phyloP scores from a whole-genome alignment of 345 rosid species.

The Brassica nigra region DNA sequence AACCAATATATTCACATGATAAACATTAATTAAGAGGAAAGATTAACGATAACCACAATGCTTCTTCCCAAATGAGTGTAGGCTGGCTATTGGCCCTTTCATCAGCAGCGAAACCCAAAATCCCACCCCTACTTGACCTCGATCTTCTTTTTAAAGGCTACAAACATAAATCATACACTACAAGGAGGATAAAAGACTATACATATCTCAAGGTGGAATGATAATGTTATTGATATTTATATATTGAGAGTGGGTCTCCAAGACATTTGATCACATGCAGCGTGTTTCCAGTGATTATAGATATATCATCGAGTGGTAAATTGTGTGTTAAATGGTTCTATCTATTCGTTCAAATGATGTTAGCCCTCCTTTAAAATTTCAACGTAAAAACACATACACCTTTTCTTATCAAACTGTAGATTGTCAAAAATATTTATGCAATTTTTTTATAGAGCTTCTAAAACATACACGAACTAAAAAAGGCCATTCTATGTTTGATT shows the following conservation, averaged over 20 bases:
- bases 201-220: not conserved
- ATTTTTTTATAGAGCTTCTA: not conserved
- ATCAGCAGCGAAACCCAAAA: not conserved
- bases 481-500: too few relatives aligned
- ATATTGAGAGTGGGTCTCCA: not conserved
- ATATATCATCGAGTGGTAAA: not conserved
- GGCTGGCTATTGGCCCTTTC: not conserved
- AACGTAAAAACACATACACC: not conserved
- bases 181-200: not conserved
- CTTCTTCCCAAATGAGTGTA: not conserved
- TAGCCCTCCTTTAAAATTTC: not conserved
- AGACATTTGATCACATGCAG: not conserved
- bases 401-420: not conserved
- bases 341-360: not conserved
- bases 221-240: not conserved
- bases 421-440: not conserved
- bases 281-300: not conserved
- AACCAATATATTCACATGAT: not conserved
- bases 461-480: too few relatives aligned
- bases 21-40: not conserved
- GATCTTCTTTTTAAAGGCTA: not conserved
- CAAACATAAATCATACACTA: not conserved
- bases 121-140: not conserved
- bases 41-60: not conserved
- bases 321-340: not conserved